Conservation (phyloP, 2,329 filamentous ascomycete genomes). For the Sclerotiophoma versabilis region DNA sequence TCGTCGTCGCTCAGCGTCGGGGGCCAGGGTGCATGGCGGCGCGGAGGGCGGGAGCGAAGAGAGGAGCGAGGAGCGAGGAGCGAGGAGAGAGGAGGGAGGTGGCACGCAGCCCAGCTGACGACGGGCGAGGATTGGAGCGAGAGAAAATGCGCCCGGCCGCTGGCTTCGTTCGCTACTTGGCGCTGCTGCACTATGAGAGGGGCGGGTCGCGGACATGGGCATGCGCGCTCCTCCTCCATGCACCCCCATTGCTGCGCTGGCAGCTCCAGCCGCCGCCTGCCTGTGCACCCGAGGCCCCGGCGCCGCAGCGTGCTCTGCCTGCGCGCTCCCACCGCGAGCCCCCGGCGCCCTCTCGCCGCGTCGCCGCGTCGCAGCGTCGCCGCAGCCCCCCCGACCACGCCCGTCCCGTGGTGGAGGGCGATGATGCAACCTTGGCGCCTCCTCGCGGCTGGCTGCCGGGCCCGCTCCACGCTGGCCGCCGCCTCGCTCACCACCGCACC, state of each 20-base stretch:
- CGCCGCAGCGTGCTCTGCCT: background rate
- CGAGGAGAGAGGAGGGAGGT: background rate
- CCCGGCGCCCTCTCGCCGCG: background rate
- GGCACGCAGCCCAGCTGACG: background rate
- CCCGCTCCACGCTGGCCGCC: background rate
- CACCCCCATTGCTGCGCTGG: no score
- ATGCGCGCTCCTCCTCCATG: background rate
- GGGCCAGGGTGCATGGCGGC: background rate
- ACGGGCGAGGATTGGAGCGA: background rate
- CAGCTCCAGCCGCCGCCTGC: background rate
- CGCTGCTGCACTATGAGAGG: conserved; percentile 2
- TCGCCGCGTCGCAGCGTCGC: no score
- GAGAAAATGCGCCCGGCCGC: conserved; percentile 9
- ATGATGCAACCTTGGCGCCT: conserved; percentile 18
- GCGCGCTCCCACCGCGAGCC: background rate
- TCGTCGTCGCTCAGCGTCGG: background rate
- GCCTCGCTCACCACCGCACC: background rate
- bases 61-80: background rate
- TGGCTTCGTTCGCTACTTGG: conserved; percentile 11
- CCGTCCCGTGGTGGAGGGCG: background rate
- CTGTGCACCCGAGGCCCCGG: background rate
- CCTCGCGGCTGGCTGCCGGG: background rate
- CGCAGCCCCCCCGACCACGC: background rate
- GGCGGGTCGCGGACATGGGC: conserved; percentile 1
- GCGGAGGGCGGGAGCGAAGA: background rate